These are phyloP conservation scores for Xylaria sp. DNA, from an alignment of 2,329 filamentous ascomycete genomes.

Conservation along the genomic window DNA sequence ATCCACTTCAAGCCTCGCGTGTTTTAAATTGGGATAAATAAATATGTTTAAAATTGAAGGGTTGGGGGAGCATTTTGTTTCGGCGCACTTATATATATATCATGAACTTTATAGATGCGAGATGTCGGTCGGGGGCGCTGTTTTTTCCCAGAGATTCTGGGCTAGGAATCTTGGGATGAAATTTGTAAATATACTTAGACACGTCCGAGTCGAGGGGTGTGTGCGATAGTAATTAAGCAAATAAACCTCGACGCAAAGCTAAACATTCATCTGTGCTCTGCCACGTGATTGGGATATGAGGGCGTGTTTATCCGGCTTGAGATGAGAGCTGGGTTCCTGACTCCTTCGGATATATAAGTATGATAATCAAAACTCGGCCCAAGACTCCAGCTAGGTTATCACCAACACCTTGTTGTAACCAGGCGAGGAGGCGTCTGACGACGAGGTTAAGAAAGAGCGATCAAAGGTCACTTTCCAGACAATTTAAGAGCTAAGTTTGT, in stretches of 20 bases:
- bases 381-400: too few relatives aligned
- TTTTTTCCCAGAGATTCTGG: not conserved
- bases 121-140: not conserved
- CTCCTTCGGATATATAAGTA: too few relatives aligned
- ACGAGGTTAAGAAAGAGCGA: too few relatives aligned
- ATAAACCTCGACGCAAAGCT: slow-evolving; percentile 9
- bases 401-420: too few relatives aligned
- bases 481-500: too few relatives aligned
- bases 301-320: too few relatives aligned
- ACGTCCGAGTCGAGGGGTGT: slow-evolving; percentile 14
- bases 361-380: too few relatives aligned
- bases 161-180: slow-evolving; percentile 17
- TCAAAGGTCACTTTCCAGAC: too few relatives aligned
- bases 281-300: not conserved
- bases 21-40: slow-evolving; percentile 30
- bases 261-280: not conserved
- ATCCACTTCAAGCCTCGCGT: slow-evolving; percentile 46
- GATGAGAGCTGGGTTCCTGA: too few relatives aligned
- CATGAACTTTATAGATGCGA: slow-evolving; percentile 21
- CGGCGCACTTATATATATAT: slow-evolving; percentile 30
- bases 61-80: slow-evolving; percentile 18
- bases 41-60: slow-evolving; percentile 6
- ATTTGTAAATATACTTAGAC: slow-evolving; percentile 8
- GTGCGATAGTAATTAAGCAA: slow-evolving; percentile 32
- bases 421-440: too few relatives aligned